phyloP scores from a whole-genome alignment of 805 yeast genomes.

The Grigorovia humatica region DNA sequence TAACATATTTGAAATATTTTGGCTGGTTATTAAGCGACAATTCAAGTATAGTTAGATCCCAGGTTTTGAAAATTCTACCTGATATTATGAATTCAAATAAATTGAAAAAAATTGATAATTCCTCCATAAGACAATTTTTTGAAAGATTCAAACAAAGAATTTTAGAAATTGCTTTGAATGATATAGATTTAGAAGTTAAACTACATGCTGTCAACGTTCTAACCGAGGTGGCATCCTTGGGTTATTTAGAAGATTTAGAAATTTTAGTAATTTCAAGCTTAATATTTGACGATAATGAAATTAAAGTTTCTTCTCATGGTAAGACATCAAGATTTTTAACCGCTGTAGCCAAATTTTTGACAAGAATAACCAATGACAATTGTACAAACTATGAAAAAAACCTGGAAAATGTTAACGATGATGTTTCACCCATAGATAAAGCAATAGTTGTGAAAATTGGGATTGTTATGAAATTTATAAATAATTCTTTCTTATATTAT shows the following conservation, averaged over 20 bases:
- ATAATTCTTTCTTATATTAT: slow-evolving; percentile 16
- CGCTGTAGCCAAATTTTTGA: slow-evolving; percentile 48
- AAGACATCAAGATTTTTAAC: slow-evolving; percentile 26
- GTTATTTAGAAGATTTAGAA: slow-evolving; percentile 55
- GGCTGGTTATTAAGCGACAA: slow-evolving; percentile 83
- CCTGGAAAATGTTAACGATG: slow-evolving; percentile 10
- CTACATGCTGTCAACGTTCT: slow-evolving; percentile 41
- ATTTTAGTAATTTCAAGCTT: slow-evolving; percentile 35
- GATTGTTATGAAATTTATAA: slow-evolving; percentile 17
- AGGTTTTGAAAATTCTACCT: slow-evolving; percentile 47
- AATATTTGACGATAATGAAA: slow-evolving; percentile 31
- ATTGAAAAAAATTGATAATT: slow-evolving; percentile 31
- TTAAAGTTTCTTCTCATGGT: slow-evolving; percentile 24
- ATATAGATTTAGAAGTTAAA: slow-evolving; percentile 47
- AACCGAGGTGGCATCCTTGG: slow-evolving; percentile 44
- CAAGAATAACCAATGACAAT: slow-evolving; percentile 33
- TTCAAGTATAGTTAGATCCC: slow-evolving; percentile 47
- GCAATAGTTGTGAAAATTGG: slow-evolving; percentile 18
- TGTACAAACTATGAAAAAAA: slow-evolving; percentile 30
- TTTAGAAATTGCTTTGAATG: slow-evolving; percentile 50
- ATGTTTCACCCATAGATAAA: slow-evolving; percentile 9
- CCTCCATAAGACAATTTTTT: slow-evolving; percentile 69
- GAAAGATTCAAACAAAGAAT: slow-evolving; percentile 60
- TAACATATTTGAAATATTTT: slow-evolving; percentile 60
- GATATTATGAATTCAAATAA: slow-evolving; percentile 29